Base-by-base conservation (phyloP, 2,329 filamentous ascomycete genomes). In the Ceratocystis albifundus region DNA sequence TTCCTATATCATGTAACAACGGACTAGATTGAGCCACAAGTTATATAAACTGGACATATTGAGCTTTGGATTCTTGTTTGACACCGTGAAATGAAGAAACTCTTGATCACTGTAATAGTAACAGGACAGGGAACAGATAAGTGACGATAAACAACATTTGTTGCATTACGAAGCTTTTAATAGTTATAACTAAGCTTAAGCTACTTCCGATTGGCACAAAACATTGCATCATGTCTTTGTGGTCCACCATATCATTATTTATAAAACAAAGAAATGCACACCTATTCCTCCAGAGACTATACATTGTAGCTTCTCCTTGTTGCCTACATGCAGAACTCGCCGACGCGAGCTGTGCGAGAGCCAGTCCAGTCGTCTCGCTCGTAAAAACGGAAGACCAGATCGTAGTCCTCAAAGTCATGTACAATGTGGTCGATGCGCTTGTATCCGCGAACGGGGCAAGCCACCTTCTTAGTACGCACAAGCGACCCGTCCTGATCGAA, bases 331-430 rank as follows among this genome's bases (percentile, higher is more conserved):
- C 61, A 65, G 30, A 66, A 76, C 74, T 85, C 82, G 17, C 82
- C 82, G 61, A 85, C 80, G 36, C 82, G 76, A 7, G 82, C 80
- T 28, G 74, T 75, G 69, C 80, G 80, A 10, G 79, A 77, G 10
- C 82, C 82, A 61, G 77, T 74, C 83, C 84, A 97, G 72, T 88
- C 93, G 70, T 96, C 85, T 68, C 90, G 85, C 79, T 97, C 92
- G 74, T 96, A 99, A 80, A 95, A 96, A 68, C 93, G 85, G 79
- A 99, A 99, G 59, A 99, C 88, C 46, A 99, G 81, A 75, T 97
- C 92, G 74, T 99, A 99, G 65, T 95, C 94, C 73, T 99, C 93
- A 71, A 99, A 87, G 73, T 97, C 92, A 75, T 99, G 94, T 63
- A 99, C 90, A 70, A 99, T 96, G 65, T 92, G 88, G 75, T 99